Evolutionary conservation across 176 grass and related monocot species (phyloP).

Genomic region (Bolboschoenus planiculmis): DNA sequence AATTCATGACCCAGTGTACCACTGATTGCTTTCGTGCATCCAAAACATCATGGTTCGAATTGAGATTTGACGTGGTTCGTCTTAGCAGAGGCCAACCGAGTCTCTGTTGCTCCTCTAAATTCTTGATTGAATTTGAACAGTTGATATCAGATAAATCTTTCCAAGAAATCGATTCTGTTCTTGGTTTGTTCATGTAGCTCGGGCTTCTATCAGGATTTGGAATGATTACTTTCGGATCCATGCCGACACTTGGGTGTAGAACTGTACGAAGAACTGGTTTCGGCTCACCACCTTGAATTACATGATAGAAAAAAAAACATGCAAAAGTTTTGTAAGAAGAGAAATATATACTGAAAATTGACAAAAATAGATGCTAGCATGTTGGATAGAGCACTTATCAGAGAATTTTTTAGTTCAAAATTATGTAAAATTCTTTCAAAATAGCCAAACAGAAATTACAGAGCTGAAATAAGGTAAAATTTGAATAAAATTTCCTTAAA

Average conservation of each 20-base stretch:
- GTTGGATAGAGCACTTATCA: neutral
- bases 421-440: neutral
- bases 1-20: conserved; percentile 93
- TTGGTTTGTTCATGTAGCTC: conserved; percentile 26
- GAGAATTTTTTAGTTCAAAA: neutral
- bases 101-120: conserved; percentile 33
- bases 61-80: neutral
- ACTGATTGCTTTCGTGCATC: conserved; percentile 66
- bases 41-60: neutral
- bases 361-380: neutral
- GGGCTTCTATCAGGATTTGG: conserved; percentile 51
- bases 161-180: neutral
- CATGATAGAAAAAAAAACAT: neutral
- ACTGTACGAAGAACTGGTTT: conserved; percentile 53
- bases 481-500: neutral
- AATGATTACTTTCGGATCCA: conserved; percentile 62
- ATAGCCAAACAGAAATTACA: neutral
- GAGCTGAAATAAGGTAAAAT: neutral
- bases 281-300: conserved; percentile 45
- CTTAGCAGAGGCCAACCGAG: conserved; percentile 86
- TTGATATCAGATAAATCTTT: neutral
- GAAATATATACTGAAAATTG: neutral
- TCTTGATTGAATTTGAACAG: conserved; percentile 9
- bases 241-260: conserved; percentile 60
- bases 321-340: neutral